phyloP scores from a whole-genome alignment of 345 rosid genomes.

The Microcos paniculata region DNA sequence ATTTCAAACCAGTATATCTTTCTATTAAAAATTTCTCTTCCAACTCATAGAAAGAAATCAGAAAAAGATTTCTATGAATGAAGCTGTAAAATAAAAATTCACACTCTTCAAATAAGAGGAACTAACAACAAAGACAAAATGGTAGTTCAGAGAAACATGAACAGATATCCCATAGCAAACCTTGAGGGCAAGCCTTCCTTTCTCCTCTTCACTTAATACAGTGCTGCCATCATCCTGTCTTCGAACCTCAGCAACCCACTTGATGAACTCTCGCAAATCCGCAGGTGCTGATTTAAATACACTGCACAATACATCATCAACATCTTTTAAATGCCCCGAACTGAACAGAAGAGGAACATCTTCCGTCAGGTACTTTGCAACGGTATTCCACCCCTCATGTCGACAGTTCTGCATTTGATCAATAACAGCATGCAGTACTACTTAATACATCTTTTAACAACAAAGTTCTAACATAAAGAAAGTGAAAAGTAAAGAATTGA shows the following conservation, averaged over 20 bases:
- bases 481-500: background rate
- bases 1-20: background rate
- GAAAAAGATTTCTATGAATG: background rate
- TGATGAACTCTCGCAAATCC: conserved; percentile 66
- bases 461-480: background rate
- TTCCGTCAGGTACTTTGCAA: conserved; percentile 74
- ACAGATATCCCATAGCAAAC: conserved; percentile 27
- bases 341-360: conserved; percentile 66
- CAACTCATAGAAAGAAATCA: background rate
- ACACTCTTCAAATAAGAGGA: background rate
- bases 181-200: conserved; percentile 66
- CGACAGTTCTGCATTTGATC: conserved; percentile 57
- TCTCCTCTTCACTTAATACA: conserved; percentile 69
- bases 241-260: conserved; percentile 83
- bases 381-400: conserved; percentile 65
- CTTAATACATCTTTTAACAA: conserved; percentile 1
- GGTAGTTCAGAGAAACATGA: background rate
- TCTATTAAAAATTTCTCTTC: background rate
- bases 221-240: conserved; percentile 55
- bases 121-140: background rate
- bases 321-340: conserved; percentile 57
- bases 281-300: conserved; percentile 62
- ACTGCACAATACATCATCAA: conserved; percentile 41
- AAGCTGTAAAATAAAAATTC: background rate
- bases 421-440: background rate